Base-by-base conservation (phyloP, 1,284 basidiomycete species). In the Cryptococcus depauperatus region DNA sequence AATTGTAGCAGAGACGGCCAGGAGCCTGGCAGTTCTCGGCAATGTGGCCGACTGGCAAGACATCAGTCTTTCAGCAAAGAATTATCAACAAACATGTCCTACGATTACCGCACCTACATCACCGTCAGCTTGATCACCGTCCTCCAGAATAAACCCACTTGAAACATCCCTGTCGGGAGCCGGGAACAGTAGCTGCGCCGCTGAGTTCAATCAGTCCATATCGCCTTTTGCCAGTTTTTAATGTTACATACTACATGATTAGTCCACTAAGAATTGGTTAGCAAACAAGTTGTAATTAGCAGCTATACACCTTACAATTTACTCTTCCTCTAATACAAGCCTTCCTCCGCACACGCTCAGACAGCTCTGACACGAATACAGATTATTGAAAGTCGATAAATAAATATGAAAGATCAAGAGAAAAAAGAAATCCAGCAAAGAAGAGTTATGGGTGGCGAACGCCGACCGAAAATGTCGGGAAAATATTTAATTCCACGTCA, bases 1-100 rank as follows among this genome's bases (percentile, higher is more conserved):
- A 92, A 70, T 91, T 92, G 75, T 89, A 92, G 75, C 88, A 92
- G 50, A 92, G 79, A 56, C 86, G 80, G 66, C 84, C 80, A 59
- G 84, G 83, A 52, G 84, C 85, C 44, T 85, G 78, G 69, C 88
- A 92, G 62, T 83, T 84, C 75, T 87, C 87, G 57, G 88, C 88
- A 62, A 90, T 84, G 72, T 91, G 88, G 42, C 86, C 88, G 64
- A 90, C 86, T 69, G 49, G 1, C n/a, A n/a, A n/a, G n/a, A n/a
- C n/a, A n/a, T n/a, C n/a, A n/a, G n/a, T n/a, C n/a, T n/a, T n/a
- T n/a, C n/a, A n/a, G n/a, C n/a, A n/a, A n/a, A n/a, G 25, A 22
- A 2, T 14, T 38, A 14, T 38, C 22, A 16, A 32, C 13, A 42
- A 39, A 14, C 9, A 7, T 25, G 29, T 57, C 62, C n/a, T 48